phyloP scores from a whole-genome alignment of 2,329 filamentous ascomycete genomes.

The Torrubiella hemipterigena region DNA sequence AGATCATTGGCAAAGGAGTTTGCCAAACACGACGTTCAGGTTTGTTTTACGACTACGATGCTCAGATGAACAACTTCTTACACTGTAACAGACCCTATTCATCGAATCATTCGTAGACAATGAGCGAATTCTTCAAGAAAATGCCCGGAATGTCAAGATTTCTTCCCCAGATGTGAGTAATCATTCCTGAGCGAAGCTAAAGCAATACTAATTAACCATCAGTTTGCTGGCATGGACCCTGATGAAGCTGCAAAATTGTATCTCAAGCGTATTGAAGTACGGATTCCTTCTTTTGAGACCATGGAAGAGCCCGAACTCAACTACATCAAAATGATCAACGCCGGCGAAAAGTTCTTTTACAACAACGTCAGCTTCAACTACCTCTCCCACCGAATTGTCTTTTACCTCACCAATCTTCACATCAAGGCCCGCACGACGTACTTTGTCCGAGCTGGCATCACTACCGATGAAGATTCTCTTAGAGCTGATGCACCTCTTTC shows the following conservation, averaged over 20 bases:
- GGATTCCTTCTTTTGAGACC: conserved; percentile 92
- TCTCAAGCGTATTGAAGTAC: conserved; percentile 74
- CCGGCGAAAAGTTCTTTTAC: conserved; percentile 82
- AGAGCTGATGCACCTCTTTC: conserved; percentile 82
- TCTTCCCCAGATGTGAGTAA: conserved; percentile 76
- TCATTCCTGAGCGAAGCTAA: not conserved
- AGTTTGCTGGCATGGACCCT: conserved; percentile 85
- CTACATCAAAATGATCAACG: conserved; percentile 99
- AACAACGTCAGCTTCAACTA: conserved; percentile 98
- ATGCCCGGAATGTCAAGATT: conserved; percentile 94
- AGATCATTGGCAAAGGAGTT: conserved; percentile 88
- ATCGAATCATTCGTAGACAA: conserved; percentile 95
- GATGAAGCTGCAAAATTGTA: conserved; percentile 91
- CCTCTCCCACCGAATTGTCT: conserved; percentile 91
- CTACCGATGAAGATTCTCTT: conserved; percentile 81
- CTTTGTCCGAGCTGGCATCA: conserved; percentile 79
- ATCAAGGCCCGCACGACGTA: conserved; percentile 93
- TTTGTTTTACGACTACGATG: conserved; percentile 19
- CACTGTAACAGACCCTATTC: conserved; percentile 66
- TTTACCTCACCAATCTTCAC: conserved; percentile 94
- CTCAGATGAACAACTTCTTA: not conserved
- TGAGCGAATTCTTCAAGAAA: conserved; percentile 86
- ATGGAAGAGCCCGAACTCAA: conserved; percentile 93
- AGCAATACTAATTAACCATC: conserved; percentile 7
- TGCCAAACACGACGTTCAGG: conserved; percentile 91